Conservation (phyloP, 1,284 basidiomycete species). For the Marasmius sp. region DNA sequence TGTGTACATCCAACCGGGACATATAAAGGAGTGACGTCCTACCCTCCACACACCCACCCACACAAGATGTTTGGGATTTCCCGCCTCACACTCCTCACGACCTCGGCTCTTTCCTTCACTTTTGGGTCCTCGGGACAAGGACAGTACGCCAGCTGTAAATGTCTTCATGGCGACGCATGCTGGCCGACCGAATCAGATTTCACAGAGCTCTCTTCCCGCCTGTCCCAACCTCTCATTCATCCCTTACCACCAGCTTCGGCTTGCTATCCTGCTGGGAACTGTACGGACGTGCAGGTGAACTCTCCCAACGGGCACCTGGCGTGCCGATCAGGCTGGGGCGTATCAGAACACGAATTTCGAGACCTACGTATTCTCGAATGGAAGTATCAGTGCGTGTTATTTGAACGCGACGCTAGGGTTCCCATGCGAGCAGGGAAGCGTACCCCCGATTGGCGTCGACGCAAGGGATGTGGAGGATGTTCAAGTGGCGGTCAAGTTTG, state of each 20-base stretch:
- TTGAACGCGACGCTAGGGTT: constrained; percentile 35
- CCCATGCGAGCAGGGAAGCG: constrained; percentile 39
- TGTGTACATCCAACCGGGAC: no score
- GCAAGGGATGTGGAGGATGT: constrained; percentile 34
- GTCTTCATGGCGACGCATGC: not conserved
- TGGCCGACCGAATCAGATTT: not conserved
- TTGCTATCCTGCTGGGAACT: constrained; percentile 31
- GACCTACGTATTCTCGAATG: constrained; percentile 35
- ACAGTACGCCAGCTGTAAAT: not conserved
- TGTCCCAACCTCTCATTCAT: not conserved
- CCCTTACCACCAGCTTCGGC: not conserved
- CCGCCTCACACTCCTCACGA: no score
- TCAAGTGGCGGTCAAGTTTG: constrained; percentile 41
- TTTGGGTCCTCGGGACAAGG: no score
- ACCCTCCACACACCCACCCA: no score
- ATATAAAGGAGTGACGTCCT: no score
- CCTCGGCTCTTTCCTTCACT: no score
- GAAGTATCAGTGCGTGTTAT: constrained; percentile 41
- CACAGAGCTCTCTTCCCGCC: not conserved
- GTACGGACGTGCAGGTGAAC: constrained; percentile 27
- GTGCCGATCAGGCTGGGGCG: constrained; percentile 38
- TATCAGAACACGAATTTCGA: constrained; percentile 41
- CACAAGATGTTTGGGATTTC: no score
- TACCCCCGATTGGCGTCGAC: constrained; percentile 44
- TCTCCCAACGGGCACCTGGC: constrained; percentile 36